Base-by-base conservation (phyloP, 371 early-diverging fungal genomes). In the Zychaea mexicana region DNA sequence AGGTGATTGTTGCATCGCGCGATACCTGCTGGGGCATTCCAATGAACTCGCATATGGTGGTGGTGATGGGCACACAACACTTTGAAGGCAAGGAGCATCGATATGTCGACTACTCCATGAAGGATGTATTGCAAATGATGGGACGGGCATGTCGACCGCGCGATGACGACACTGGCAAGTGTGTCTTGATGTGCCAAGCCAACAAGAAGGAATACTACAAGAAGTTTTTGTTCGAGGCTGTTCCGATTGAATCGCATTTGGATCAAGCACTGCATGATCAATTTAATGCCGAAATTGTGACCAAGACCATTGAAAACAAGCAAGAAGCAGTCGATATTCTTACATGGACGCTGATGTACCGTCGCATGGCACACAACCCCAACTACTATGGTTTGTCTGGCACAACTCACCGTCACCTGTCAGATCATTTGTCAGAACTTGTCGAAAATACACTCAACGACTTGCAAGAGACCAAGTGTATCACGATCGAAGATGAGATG, bases 321-420 rank as follows among this genome's bases (percentile, higher is more conserved):
- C 97, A 98, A 76, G 98, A 98, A 68, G 98, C 99, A 0, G 96
- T 98, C 12, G 99, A 98, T 67, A 98, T 94, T 66, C 79, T 98
- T 63, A 98, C 99, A 0, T 98, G 98, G 98, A 94, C 98, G 10
- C 92, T 95, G 83, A 68, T 97, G 65, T 98, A 96, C 81, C 92
- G 98, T 52, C 90, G 99, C 38, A 86, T 98, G 90, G 84, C 92
- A 12, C 86, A 90, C 69, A 98, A 98, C 76, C 99, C 99, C 21
- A 98, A 96, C 72, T 98, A 96, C 83, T 98, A 98, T 74, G 91
- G 88, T 22, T 71, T 98, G 58, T 90, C 92, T 66, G 97, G 95
- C 2, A 88, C 89, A 6, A 85, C 92, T 0, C 94, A 93, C 71
- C 88, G 90, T 31, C 95, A 96, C 64, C 69, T 98, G 57, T 93